Evolutionary conservation across 1,139 yeast species (phyloP), one percentile per base, ranked within the genome.

Genomic region (Meyerozyma elateridarum): DNA sequence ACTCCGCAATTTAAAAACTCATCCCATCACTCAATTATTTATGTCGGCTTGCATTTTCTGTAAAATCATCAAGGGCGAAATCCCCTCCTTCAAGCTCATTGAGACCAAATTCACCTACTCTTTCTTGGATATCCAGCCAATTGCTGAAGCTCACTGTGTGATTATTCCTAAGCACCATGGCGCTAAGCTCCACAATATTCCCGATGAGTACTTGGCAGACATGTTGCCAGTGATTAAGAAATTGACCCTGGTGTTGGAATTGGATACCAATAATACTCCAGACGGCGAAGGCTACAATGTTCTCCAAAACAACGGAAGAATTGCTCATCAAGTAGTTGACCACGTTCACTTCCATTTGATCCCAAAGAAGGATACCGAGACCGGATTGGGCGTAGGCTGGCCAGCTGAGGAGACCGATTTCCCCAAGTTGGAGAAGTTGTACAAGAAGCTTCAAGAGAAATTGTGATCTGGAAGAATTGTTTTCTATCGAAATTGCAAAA

Each of bases 341-440:
- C 98, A 91, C 56, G 96, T 89, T 36, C 98, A 89, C 58, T 84
- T 91, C 72, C 98, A 91, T 55, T 75, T 91, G 59, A 91, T 91
- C 51, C 98, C 98, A 28, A 89, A 89, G 70, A 71, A 70, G 37
- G 79, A 79, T 46, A 64, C 56, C 2, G 70, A 70, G 24, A 65
- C 88, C 12, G 97, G 97, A 0, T 70, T 89, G 41, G 71, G 69
- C 22, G 88, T 89, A 22, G 95, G 91, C 20, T 89, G 97, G 96
- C 96, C 96, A 4, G 79, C 85, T n/a, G 75, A 78, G 44, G 73
- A 70, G 35, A 81, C 91, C 32, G 82, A 82, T 51, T 74, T 81
- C 52, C 83, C 64, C n/a, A 74, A 76, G 36, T 66, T 85, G 52
- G 79, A 82, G 36, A 69, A 71, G 40, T 64, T 78, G 33, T 93